Evolutionary conservation across 495 filamentous ascomycete species (phyloP).

Genomic region (Aspergillus cristatus): DNA sequence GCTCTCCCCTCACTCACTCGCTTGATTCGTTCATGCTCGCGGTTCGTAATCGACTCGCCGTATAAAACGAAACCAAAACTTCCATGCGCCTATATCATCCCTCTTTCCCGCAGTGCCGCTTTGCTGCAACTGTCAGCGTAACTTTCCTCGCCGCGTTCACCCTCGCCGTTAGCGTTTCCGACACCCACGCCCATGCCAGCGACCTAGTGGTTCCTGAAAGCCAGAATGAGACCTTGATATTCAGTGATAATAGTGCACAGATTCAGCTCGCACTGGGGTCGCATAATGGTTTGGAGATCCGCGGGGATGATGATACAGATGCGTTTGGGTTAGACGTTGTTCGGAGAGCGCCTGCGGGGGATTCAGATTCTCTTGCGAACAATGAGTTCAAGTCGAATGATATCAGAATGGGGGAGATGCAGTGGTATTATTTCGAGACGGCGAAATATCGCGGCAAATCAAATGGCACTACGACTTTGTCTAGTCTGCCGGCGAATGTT

Average conservation of each 20-base stretch:
- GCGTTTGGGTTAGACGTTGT: conserved; percentile 48
- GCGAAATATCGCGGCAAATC: not conserved
- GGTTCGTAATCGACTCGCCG: no score
- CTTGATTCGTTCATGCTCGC: no score
- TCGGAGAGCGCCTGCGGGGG: conserved; percentile 44
- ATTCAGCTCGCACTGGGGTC: conserved; percentile 22
- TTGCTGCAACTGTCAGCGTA: conserved; percentile 54
- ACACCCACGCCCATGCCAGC: conserved; percentile 48
- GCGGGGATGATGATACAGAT: conserved; percentile 16
- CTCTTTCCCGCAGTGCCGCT: conserved; percentile 57
- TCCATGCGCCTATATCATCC: conserved; percentile 49
- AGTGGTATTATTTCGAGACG: conserved; percentile 47
- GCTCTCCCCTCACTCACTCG: not conserved
- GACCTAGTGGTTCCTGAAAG: conserved; percentile 38
- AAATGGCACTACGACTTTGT: no score
- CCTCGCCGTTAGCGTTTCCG: conserved; percentile 46
- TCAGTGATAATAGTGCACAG: conserved; percentile 11
- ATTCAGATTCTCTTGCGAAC: conserved; percentile 45
- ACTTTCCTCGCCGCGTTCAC: conserved; percentile 45
- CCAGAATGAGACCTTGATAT: conserved; percentile 35
- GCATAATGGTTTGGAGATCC: conserved; percentile 27
- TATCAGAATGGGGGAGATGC: conserved; percentile 46
- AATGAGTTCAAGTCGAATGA: conserved; percentile 49
- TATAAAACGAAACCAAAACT: conserved; percentile 2
- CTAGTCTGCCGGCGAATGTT: conserved; percentile 19